Evolutionary conservation across 2,329 filamentous ascomycete genomes (phyloP), one percentile per base, ranked within the genome.

Genomic region (Esteya vermicola): DNA sequence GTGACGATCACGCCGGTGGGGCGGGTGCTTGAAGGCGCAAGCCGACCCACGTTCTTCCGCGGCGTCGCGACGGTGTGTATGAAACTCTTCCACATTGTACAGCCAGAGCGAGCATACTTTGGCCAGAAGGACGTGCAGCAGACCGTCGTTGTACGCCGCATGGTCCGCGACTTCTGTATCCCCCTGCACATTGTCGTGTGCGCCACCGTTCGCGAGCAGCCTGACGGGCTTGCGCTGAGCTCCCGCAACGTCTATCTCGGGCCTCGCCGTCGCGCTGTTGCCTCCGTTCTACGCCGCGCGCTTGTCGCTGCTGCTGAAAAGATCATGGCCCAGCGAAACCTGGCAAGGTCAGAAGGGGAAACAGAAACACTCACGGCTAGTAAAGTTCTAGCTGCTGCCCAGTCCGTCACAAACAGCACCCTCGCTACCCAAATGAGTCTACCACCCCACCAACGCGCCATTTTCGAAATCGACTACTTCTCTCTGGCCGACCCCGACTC

Each of bases 121-220:
- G 91, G 91, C 4, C 91, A 96, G 59, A 98, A 98, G 63, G 91
- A 98, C 57, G 77, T 95, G 18, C 91, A 98, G 65, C 91, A 98
- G 62, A 93, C 86, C 0, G 83, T 93, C 16, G 74, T 98, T 10
- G 83, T 98, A 52, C 78, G 75, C 52, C 76, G 82, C 33, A 78
- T 98, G 74, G 82, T 95, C 25, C 70, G 76, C 48, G 91, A 98
- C 58, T 88, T 98, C 48, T 76, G 86, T 56, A 59, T 96, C 31
- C 75, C 83, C 30, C 81, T 76, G 4, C 65, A 82, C 19, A 75
- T 96, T 9, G 69, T 78, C 25, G 70, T 96, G 40, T 75, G 79
- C 6, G 67, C 75, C 1, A 98, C 91, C 0, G 66, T 75, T 43
- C 71, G 91, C 38, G 88, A 93, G 45, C n/a, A 20, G 33, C 40